Evolutionary conservation across 768 basidiomycete species (phyloP), one percentile per base, ranked within the genome.

Genomic region (Suillus plorans): DNA sequence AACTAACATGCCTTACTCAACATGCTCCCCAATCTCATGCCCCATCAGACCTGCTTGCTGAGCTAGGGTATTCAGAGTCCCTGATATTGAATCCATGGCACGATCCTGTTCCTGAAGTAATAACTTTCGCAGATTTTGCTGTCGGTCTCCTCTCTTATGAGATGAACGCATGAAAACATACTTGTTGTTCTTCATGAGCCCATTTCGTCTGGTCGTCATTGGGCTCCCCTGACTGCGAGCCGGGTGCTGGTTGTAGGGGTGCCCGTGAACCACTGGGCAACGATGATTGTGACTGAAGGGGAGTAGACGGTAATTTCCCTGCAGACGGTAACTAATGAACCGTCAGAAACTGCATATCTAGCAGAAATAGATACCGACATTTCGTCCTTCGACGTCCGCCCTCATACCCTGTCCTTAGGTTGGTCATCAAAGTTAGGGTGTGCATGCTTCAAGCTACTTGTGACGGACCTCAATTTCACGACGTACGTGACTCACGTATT

Each of bases 31-130:
- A 59, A 99, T 92, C 73, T 99, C 97, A 64, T 87, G 88, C 0
- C 97, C 97, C 88, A 99, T 99, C 39, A 98, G 80, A 13, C 90
- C 91, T 0, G 97, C 97, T 77, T 99, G 97, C 67, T 92, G 89
- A 0, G 90, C 89, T 8, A 99, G 80, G 0, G 91, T 95, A 63
- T 74, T 87, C 61, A 99, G 76, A 2, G 96, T 95, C 0, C 95
- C 94, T 0, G 90, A 85, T 72, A 99, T 96, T 0, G 90, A 86
- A 63, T 90, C 88, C 70, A 99, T 90, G 0, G 95, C 91, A 36
- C 87, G 83, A 72, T 99, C 97, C 80, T 99, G 97, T 71, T 92
- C 86, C 57, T 84, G 84, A 31, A 98, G 86, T 78, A 98, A 87
- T 73, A 96, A 83, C 93, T 96, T 74, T 56, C 34, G 39, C 8